Percentiles rank a stretch among this genome's conserved stretches.
phyloP scores from a whole-genome alignment of 2,329 filamentous ascomycete species.

The Dothistroma pini region DNA sequence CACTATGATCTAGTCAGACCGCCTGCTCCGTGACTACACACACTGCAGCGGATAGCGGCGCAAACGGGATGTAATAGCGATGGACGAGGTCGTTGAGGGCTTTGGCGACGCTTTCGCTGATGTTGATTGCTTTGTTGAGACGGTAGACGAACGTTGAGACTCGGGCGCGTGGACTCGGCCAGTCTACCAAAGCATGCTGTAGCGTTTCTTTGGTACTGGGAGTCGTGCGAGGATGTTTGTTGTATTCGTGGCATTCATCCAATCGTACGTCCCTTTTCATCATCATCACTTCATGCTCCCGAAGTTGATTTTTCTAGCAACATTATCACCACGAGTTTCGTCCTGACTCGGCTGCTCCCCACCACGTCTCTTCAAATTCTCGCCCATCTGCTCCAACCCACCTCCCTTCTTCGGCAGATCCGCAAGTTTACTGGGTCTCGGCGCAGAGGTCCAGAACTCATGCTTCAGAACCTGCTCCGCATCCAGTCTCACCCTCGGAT shows the following conservation, averaged over 20 bases:
- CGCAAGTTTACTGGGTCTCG: conserved; percentile 75
- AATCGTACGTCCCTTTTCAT: not conserved
- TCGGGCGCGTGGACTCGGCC: too few species aligned
- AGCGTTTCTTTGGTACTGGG: too few species aligned
- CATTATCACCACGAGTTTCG: conserved; percentile 58
- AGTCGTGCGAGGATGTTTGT: not conserved
- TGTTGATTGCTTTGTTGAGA: too few species aligned
- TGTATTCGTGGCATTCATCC: not conserved
- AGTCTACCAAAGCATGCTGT: too few species aligned
- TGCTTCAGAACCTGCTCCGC: conserved; percentile 76
- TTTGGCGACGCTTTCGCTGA: too few species aligned
- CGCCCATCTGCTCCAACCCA: conserved; percentile 70
- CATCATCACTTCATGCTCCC: conserved; percentile 39
- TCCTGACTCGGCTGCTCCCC: conserved; percentile 62
- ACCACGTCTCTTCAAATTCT: conserved; percentile 73
- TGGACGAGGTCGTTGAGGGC: too few species aligned
- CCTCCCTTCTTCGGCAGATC: conserved; percentile 75
- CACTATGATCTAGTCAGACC: too few species aligned
- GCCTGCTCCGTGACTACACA: too few species aligned
- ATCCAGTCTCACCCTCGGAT: conserved; percentile 80
- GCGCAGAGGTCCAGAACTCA: conserved; percentile 79
- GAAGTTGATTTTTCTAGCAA: conserved; percentile 81
- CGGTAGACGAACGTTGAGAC: too few species aligned
- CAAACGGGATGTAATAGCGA: too few species aligned
- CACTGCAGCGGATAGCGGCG: too few species aligned